phyloP scores from a whole-genome alignment of 2,329 filamentous ascomycete genomes.

The Ilyonectria sp. region DNA sequence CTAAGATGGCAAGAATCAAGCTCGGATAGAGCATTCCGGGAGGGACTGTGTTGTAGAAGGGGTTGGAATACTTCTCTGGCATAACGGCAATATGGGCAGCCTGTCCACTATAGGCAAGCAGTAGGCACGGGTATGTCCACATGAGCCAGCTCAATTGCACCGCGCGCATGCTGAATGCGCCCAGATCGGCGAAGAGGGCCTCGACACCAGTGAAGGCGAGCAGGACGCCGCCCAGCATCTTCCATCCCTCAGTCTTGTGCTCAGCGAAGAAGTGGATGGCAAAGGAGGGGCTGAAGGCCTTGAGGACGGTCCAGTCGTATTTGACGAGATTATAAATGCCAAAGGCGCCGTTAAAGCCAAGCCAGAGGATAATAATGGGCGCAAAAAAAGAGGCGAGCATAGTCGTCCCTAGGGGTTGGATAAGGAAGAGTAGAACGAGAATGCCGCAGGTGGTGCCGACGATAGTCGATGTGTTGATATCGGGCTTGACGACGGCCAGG shows the following conservation, averaged over 20 bases:
- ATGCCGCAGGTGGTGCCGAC: constrained; percentile 75
- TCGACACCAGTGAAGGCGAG: constrained; percentile 82
- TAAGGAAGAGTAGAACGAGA: constrained; percentile 71
- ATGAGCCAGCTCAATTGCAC: constrained; percentile 81
- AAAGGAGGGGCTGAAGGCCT: constrained; percentile 70
- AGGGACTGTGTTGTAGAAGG: constrained; percentile 79
- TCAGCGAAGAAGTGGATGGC: constrained; percentile 72
- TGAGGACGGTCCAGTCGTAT: constrained; percentile 65
- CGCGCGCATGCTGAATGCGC: constrained; percentile 77
- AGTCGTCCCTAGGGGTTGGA: constrained; percentile 75
- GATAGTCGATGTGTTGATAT: constrained; percentile 69
- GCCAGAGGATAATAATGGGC: constrained; percentile 76
- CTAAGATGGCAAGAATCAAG: constrained; percentile 76
- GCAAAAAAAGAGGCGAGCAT: constrained; percentile 72
- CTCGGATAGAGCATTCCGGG: constrained; percentile 77
- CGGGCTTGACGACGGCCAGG: constrained; percentile 67
- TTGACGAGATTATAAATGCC: constrained; percentile 73
- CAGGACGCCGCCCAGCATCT: constrained; percentile 75
- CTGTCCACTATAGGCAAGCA: constrained; percentile 78
- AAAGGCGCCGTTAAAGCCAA: constrained; percentile 71
- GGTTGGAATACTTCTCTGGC: constrained; percentile 65
- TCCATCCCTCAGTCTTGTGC: constrained; percentile 72
- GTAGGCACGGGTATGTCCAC: constrained; percentile 75
- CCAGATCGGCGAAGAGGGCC: constrained; percentile 82
- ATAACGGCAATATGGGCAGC: constrained; percentile 77